Base-by-base conservation (phyloP, 163 green algal species). In the Chloromonas sp. region DNA sequence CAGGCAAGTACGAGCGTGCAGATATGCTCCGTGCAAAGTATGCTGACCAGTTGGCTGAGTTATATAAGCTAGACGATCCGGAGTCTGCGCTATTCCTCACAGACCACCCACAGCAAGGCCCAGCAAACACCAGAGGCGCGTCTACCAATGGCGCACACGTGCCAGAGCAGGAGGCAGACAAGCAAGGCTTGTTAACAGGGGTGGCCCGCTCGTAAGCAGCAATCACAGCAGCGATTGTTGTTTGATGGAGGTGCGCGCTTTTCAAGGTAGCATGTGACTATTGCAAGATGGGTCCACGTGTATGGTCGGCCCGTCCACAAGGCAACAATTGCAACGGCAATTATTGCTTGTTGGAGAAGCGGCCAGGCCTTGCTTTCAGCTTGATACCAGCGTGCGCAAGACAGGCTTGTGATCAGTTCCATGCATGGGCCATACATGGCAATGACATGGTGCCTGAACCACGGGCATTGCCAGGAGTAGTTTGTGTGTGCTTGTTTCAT, bases 1-100 rank as follows among this genome's bases (percentile, higher is more conserved):
- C 90, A 0, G 85, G 85, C 82, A 93, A 93, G 82, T 93, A 90
- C 71, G 90, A 93, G 82, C 87, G 88, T 15, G 62, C 87, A 2
- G 77, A 86, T 15, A 70, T 57, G 60, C 74, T 92, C n/a, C 78
- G 89, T 11, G 83, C 84, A 60, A 89, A 87, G 58, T 92, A 91
- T 78, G 77, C 83, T 0, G 86, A 88, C 13, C 74, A 91, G 82
- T 71, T 93, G 74, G 85, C 84, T 1, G 71, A 89, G 84, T 80
- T 93, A 60, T 84, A 83, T 0, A 87, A 86, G 76, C n/a, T 89
- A 36, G 85, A 89, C 59, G 79, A 82, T 13, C 79, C 79, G 1
- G 79, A 82, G 79, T 59, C 59, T 36, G 58, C 79, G 14, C 3
- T 82, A 1, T 71, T 82, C 79, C 60, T 82, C 66, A 74, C 66